Percentiles rank a stretch among this genome's conserved stretches.
These are phyloP conservation scores for Lachnellula subtilissima DNA, from an alignment of 2,329 filamentous ascomycete species.

Conservation along the genomic window DNA sequence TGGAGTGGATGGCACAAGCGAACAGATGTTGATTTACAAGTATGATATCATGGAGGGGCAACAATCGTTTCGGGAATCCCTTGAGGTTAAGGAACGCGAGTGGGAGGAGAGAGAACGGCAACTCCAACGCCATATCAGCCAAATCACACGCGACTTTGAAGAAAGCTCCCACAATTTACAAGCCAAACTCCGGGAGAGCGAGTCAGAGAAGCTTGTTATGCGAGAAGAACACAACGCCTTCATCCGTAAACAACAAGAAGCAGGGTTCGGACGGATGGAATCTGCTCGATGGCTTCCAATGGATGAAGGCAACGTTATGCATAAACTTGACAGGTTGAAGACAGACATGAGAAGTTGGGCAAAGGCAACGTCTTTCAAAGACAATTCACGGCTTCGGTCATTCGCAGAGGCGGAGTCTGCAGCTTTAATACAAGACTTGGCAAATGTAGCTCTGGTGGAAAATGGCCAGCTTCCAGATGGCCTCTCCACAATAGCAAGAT, in stretches of 20 bases:
- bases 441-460: not conserved
- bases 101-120: not conserved
- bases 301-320: slow-evolving; percentile 9
- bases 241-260: slow-evolving; percentile 14
- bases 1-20: too few relatives aligned
- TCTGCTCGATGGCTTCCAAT: slow-evolving; percentile 13
- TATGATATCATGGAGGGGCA: not conserved
- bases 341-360: slow-evolving; percentile 9
- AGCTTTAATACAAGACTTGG: not conserved
- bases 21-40: too few relatives aligned
- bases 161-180: too few relatives aligned
- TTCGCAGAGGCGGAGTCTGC: not conserved
- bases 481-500: slow-evolving; percentile 3
- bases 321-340: slow-evolving; percentile 10
- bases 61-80: not conserved
- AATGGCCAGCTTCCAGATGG: slow-evolving; percentile 4
- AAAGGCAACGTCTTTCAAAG: slow-evolving; percentile 3
- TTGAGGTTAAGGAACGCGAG: not conserved
- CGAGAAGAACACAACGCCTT: not conserved
- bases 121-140: too few relatives aligned
- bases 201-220: not conserved
- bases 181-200: not conserved
- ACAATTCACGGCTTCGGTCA: not conserved
- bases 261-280: slow-evolving; percentile 11
- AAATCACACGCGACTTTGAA: too few relatives aligned